Conservation (phyloP, 495 filamentous ascomycete genomes). For the Hypoxylon trugodes region DNA sequence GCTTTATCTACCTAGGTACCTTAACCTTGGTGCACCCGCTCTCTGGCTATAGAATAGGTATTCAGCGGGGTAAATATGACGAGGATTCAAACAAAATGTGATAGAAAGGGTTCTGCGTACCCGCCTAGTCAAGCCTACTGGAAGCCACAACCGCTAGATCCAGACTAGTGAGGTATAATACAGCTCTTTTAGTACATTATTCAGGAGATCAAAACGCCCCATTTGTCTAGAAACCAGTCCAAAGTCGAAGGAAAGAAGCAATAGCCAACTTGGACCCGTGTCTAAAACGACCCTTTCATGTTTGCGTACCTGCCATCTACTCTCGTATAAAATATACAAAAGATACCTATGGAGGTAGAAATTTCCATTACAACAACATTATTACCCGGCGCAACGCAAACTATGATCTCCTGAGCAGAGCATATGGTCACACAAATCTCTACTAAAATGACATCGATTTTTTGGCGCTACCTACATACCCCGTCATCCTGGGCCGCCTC, state of each 20-base stretch:
- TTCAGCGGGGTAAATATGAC: constrained; percentile 31
- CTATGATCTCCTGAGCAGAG: constrained; percentile 4
- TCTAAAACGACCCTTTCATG: constrained; percentile 1
- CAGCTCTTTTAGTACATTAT: background rate
- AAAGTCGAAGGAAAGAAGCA: background rate
- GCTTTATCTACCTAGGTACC: background rate
- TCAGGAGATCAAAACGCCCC: background rate
- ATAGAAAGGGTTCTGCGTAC: constrained; percentile 19
- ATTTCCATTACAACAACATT: too few relatives aligned
- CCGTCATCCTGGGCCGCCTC: background rate
- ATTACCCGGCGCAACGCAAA: constrained; percentile 22
- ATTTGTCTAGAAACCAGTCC: too few relatives aligned
- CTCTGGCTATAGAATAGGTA: background rate
- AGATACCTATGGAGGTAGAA: too few relatives aligned
- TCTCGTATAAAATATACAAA: too few relatives aligned
- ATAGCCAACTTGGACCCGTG: constrained; percentile 11
- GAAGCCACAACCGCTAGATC: constrained; percentile 35
- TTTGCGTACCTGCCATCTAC: background rate
- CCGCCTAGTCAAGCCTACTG: constrained; percentile 23
- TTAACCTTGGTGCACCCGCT: constrained; percentile 1
- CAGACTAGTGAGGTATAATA: constrained; percentile 17
- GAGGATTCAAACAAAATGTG: constrained; percentile 24
- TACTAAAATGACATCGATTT: constrained; percentile 10
- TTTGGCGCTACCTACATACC: constrained; percentile 11
- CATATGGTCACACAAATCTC: constrained; percentile 16